Base-by-base conservation (phyloP, 257 asterid species). In the Lycium ferocissimum region DNA sequence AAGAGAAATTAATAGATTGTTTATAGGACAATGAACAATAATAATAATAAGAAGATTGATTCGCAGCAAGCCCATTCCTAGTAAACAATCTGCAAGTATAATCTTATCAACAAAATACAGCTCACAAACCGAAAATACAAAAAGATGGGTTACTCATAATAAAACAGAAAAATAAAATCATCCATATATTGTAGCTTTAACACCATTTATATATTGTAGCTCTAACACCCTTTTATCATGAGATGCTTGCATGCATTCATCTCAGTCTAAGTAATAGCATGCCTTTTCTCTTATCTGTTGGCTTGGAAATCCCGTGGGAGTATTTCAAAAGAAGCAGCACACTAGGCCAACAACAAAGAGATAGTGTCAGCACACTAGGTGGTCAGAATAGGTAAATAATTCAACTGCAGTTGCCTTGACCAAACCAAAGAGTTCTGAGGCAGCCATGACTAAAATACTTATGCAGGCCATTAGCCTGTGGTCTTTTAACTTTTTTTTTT, bases 31-130 rank as follows among this genome's bases (percentile, higher is more conserved):
- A 66, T 35, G 6, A 82, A 33, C 26, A 49, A 71, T 33, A 69
- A 35, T n/a, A 37, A 70, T 12, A 83, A 69, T 33, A 65, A 78
- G 14, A 65, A 78, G 33, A 17, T 78, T 78, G 65, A 15, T 53
- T 53, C 4, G 5, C 65, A 78, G 65, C 65, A 53, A 53, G 17
- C 40, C 49, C 18, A 78, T 78, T 33, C 66, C 9, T 26, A 20
- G 7, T 53, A 78, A 53, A 53, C 20, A 78, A 53, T 78, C 82
- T 78, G 63, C 47, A 78, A 49, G 1, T 26, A 78, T 9, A 78
- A 54, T 78, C 17, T 49, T 26, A 53, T 65, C 49, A 78, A 78
- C 65, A 53, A 78, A 53, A 26, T 53, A 35, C 61, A 26, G 26
- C 63, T 53, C 65, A 14, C 65, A 0, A 78, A 78, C 82, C n/a